phyloP scores from a whole-genome alignment of 2,329 filamentous ascomycete species.

The Verticillium tricorpus region DNA sequence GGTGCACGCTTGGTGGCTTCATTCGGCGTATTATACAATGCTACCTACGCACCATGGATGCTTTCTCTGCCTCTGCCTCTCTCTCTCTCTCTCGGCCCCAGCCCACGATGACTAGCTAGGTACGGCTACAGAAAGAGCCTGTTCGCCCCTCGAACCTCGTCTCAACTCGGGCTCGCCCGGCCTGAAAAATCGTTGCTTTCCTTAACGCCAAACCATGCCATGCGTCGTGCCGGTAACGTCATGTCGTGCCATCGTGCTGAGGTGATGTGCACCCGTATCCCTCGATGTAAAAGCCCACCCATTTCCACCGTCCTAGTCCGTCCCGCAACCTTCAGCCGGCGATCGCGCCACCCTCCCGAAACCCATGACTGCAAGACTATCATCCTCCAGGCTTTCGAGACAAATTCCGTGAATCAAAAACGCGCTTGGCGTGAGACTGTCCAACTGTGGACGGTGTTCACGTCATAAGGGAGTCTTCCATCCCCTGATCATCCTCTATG shows the following conservation, averaged over 20 bases:
- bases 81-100: neutral
- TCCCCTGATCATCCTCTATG: slow-evolving; percentile 73
- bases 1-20: neutral
- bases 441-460: slow-evolving; percentile 24
- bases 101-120: neutral
- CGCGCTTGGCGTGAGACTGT: neutral
- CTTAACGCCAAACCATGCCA: slow-evolving; percentile 29
- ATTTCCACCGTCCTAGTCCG: neutral
- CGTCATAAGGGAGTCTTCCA: slow-evolving; percentile 62
- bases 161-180: neutral
- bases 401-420: neutral
- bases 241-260: slow-evolving; percentile 11
- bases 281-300: neutral
- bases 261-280: neutral
- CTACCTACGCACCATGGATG: neutral
- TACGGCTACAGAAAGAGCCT: neutral
- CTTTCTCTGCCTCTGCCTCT: neutral
- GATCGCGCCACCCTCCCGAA: neutral
- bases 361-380: neutral
- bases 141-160: neutral
- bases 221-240: slow-evolving; percentile 14
- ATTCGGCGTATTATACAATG: neutral
- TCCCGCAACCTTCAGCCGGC: neutral
- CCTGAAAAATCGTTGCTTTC: slow-evolving; percentile 5
- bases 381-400: no score